phyloP scores from a whole-genome alignment of 306 rosid species.

The Malus domestica region ASM211411v1 NC_041804.1:37810501-37811000 shows the following conservation, averaged over 20 bases:
- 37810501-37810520: too few species aligned
- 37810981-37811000: slow-evolving; percentile 28
- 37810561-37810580: too few species aligned
- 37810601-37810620: too few species aligned
- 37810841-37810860: slow-evolving; percentile 94
- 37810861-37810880: slow-evolving; percentile 89
- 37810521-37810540: too few species aligned
- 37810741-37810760: slow-evolving; percentile 76
- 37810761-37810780: slow-evolving; percentile 53
- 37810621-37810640: neutral
- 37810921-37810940: slow-evolving; percentile 77
- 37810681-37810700: slow-evolving; percentile 78
- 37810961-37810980: slow-evolving; percentile 23
- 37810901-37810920: slow-evolving; percentile 76
- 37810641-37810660: slow-evolving; percentile 22
- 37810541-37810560: too few species aligned
- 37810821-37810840: slow-evolving; percentile 81
- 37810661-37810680: slow-evolving; percentile 58
- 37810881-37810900: slow-evolving; percentile 76
- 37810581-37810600: too few species aligned
- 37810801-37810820: slow-evolving; percentile 58
- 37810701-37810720: slow-evolving; percentile 85
- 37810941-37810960: slow-evolving; percentile 36
- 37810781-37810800: slow-evolving; percentile 57
- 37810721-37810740: slow-evolving; percentile 76